A percentile compares a stretch with the other conserved stretches of the same genome.
These are phyloP conservation scores for Candida berthetii DNA, from an alignment of 805 yeast species.

Conservation along the genomic window DNA sequence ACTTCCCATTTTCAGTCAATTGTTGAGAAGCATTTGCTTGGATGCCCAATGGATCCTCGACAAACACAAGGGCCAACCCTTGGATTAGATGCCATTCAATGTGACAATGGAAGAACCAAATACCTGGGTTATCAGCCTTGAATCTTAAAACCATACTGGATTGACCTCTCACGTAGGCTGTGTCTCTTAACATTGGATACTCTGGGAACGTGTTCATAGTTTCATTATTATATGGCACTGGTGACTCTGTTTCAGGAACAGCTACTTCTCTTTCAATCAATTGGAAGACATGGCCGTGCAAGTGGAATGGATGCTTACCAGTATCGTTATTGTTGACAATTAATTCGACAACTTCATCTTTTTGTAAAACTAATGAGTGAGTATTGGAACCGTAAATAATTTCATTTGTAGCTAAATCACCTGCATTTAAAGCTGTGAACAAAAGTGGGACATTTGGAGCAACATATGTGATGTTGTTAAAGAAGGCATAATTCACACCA, in stretches of 20 bases:
- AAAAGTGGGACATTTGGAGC: slow-evolving; percentile 79
- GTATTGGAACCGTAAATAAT: too few relatives aligned
- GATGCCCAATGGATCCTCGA: slow-evolving; percentile 55
- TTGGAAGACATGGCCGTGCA: too few relatives aligned
- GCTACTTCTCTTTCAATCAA: slow-evolving; percentile 8
- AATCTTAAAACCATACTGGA: slow-evolving; percentile 43
- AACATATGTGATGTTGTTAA: slow-evolving; percentile 67
- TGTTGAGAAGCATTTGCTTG: slow-evolving; percentile 28
- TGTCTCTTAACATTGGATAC: slow-evolving; percentile 75
- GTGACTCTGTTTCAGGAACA: slow-evolving; percentile 40
- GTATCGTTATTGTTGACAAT: too few relatives aligned
- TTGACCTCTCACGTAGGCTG: slow-evolving; percentile 67
- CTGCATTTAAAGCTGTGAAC: slow-evolving; percentile 62
- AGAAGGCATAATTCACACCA: slow-evolving; percentile 76
- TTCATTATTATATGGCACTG: slow-evolving; percentile 46
- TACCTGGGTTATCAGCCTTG: too few relatives aligned
- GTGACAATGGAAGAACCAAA: slow-evolving; percentile 88
- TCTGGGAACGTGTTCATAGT: slow-evolving; percentile 48
- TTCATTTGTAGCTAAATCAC: slow-evolving; percentile 23
- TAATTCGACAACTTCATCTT: too few relatives aligned
- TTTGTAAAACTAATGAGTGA: too few relatives aligned
- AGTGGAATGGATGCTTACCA: too few relatives aligned
- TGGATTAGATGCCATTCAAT: too few relatives aligned
- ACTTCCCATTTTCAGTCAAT: too few relatives aligned
- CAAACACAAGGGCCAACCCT: too few relatives aligned